Evolutionary conservation across 371 early-diverging fungal species (phyloP).

Genomic region (Actinomortierella ambigua): DNA sequence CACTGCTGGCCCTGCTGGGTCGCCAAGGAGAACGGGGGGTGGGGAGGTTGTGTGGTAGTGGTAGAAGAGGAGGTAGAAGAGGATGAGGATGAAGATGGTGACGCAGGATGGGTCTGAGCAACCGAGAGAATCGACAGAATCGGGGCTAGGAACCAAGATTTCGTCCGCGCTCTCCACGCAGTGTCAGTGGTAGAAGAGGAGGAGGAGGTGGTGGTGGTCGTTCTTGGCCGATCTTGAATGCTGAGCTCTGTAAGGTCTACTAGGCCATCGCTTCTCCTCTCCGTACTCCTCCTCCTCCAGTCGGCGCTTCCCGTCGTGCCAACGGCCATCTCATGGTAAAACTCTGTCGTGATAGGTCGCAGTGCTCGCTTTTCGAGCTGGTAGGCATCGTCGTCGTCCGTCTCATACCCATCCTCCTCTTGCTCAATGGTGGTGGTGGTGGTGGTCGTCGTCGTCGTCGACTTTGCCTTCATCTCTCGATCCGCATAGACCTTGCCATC

Average conservation of each 20-base stretch:
- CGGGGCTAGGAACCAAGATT: conserved; percentile 35
- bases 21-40: too few relatives aligned
- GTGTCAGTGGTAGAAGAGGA: not conserved
- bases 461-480: conserved; percentile 3
- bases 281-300: too few relatives aligned
- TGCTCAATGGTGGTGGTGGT: conserved; percentile 6
- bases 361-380: conserved; percentile 30
- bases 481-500: conserved; percentile 44
- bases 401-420: conserved; percentile 39
- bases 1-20: too few relatives aligned
- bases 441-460: not conserved
- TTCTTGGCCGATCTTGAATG: not conserved
- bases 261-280: too few relatives aligned
- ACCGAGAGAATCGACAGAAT: conserved; percentile 24
- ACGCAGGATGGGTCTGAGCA: not conserved
- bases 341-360: conserved; percentile 6
- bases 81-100: too few relatives aligned
- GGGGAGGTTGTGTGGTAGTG: too few relatives aligned
- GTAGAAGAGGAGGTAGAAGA: too few relatives aligned
- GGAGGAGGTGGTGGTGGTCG: not conserved
- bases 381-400: conserved; percentile 48
- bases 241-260: too few relatives aligned
- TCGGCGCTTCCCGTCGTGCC: too few relatives aligned
- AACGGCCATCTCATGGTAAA: conserved; percentile 13
- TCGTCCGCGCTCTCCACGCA: conserved; percentile 24